Conservation (phyloP, 139 green algal species). For the Pseudopediastrum boryanum region DNA sequence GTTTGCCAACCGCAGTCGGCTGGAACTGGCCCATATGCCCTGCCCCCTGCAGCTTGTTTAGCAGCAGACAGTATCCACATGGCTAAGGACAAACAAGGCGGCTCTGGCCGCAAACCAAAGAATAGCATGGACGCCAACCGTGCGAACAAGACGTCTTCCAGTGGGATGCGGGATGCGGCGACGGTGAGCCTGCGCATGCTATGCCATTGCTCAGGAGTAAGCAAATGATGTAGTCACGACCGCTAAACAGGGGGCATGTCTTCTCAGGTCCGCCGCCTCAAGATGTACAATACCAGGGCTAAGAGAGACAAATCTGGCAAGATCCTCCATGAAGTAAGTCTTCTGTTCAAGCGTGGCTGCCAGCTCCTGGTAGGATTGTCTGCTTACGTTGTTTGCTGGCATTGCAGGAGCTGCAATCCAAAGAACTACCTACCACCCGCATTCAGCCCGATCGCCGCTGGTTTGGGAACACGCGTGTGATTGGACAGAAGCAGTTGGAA, state of each 20-base stretch:
- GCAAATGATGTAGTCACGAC: background rate
- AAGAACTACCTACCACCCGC: conserved; percentile 92
- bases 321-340: conserved; percentile 76
- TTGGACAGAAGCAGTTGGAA: conserved; percentile 97
- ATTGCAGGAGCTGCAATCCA: conserved; percentile 90
- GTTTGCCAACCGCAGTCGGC: too few species aligned
- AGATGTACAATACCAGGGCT: conserved; percentile 95
- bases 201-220: background rate
- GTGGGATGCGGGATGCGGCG: conserved; percentile 66
- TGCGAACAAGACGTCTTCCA: conserved; percentile 61
- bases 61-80: background rate
- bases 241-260: background rate
- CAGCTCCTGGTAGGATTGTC: background rate
- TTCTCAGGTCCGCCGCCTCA: conserved; percentile 84
- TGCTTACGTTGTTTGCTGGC: background rate
- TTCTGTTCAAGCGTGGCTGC: background rate
- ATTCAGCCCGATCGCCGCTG: conserved; percentile 96
- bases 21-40: background rate
- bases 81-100: background rate
- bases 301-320: conserved; percentile 90
- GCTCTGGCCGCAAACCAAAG: conserved; percentile 78
- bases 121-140: conserved; percentile 77
- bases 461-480: conserved; percentile 98
- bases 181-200: conserved; percentile 63
- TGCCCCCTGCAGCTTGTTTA: background rate